A percentile compares a stretch with the other conserved stretches of the same genome.
phyloP scores from a whole-genome alignment of 148 eudicot genomes.

The Pharnaceum exiguum region DNA sequence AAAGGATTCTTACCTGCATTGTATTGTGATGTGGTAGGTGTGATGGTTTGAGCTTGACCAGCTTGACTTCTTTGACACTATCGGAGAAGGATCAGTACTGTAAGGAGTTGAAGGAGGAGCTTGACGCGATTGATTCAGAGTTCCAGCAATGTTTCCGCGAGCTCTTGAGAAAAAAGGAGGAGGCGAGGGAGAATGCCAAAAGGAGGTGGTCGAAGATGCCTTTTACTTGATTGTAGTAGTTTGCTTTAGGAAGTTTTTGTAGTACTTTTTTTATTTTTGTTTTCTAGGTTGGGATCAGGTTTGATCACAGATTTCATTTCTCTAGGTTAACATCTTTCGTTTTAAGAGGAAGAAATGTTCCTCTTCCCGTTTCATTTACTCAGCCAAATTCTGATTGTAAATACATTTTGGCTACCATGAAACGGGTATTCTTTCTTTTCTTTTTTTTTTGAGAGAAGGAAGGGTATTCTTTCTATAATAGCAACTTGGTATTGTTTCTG shows the following conservation, averaged over 20 bases:
- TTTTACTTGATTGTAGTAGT: constrained; percentile 19
- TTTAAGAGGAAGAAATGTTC: no score
- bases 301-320: no score
- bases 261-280: background rate
- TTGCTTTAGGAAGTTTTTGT: background rate
- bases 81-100: constrained; percentile 25
- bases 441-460: no score
- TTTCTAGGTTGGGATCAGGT: no score
- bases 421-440: background rate
- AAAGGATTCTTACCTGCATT: background rate
- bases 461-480: no score
- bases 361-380: background rate
- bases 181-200: constrained; percentile 51
- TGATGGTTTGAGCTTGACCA: constrained; percentile 36
- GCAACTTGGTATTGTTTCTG: no score
- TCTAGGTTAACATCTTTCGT: no score
- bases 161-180: constrained; percentile 50
- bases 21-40: constrained; percentile 15
- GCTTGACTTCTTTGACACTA: constrained; percentile 20
- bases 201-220: constrained; percentile 48
- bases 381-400: constrained; percentile 3
- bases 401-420: constrained; percentile 8
- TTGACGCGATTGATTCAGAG: constrained; percentile 52
- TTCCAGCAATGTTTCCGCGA: constrained; percentile 41
- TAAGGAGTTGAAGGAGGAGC: constrained; percentile 58